Percentiles rank a stretch among this genome's conserved stretches.
Conservation (phyloP, 306 rosid species). For the Lupinus albus region DNA sequence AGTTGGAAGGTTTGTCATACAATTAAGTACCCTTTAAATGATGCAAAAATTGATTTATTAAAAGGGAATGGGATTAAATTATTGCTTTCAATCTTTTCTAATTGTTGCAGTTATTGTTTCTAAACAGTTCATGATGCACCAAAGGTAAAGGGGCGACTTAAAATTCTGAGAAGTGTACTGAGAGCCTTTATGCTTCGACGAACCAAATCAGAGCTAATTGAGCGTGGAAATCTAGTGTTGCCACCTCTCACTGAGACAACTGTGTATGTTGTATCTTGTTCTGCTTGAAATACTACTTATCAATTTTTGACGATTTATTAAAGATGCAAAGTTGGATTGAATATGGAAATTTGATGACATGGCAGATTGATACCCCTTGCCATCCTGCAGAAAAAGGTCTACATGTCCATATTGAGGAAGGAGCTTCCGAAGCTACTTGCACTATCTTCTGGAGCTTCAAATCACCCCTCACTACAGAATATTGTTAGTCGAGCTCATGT, state of each 20-base stretch:
- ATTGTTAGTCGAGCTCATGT: constrained; percentile 56
- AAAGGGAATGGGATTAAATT: constrained; percentile 16
- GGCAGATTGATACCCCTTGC: constrained; percentile 77
- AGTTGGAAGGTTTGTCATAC: constrained; percentile 36
- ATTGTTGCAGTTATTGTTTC: constrained; percentile 36
- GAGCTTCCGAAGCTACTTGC: constrained; percentile 83
- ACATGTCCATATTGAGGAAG: constrained; percentile 82
- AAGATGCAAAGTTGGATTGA: constrained; percentile 25
- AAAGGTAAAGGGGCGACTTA: constrained; percentile 55
- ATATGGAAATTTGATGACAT: constrained; percentile 39
- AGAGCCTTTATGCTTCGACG: constrained; percentile 88
- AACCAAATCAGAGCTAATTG: constrained; percentile 79
- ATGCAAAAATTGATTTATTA: constrained; percentile 26
- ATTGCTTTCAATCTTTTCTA: constrained; percentile 26
- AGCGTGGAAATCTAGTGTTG: constrained; percentile 71
- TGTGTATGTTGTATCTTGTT: constrained; percentile 57
- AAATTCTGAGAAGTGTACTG: constrained; percentile 64
- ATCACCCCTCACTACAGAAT: constrained; percentile 79
- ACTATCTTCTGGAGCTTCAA: constrained; percentile 73
- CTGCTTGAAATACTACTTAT: constrained; percentile 4
- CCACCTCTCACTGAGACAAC: constrained; percentile 88
- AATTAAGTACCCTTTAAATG: constrained; percentile 22
- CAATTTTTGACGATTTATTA: constrained; percentile 2
- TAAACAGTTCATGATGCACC: constrained; percentile 58
- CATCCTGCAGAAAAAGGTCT: constrained; percentile 81